Base-by-base conservation (phyloP, 2,329 filamentous ascomycete species). In the Thielaviopsis populi region DNA sequence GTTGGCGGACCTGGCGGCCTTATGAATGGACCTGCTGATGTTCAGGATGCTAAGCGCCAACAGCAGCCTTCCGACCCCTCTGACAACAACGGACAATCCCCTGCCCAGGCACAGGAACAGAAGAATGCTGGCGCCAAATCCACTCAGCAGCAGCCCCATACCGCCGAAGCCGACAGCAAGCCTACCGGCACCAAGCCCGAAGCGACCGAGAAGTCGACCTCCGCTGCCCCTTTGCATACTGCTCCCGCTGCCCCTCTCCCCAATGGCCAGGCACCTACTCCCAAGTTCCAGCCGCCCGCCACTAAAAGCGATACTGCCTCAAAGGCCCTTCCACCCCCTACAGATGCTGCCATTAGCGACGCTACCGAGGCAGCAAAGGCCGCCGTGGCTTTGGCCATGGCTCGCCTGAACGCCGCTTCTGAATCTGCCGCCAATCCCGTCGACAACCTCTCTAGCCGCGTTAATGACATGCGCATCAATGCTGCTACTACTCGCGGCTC, bases 351-450 rank as follows among this genome's bases (percentile, higher is more conserved):
- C 56, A 75, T 86, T 10, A 79, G 82, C 67, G 85, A 87, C 73
- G 86, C 87, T 1, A 91, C 88, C 0, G 83, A 86, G 71, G 83
- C 86, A 46, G 88, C 88, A 1, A 86, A 84, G 69, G 87, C 86
- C 37, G 88, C 88, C 8, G 88, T 90, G n/a, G 87, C 87, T 62
- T 83, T 86, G 48, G 88, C 88, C 1, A 90, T 91, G 85, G 86
- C 87, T 1, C 87, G 88, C 70, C 78, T 91, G 2, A 73, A 73
- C 37, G 69, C 70, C 13, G 68, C 69, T 24, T 69, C 65, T 59
- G 73, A 74, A 46, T 69, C 71, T 22, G 77, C 75, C 41, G 75
- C 74, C 37, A 80, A 76, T 19, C 75, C 78, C 1, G 78, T 89
- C 70, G 87, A 91, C 68, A 89, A 89, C 68, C 72, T 91, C 65